These are phyloP conservation scores for Lasiodiplodia theobromae DNA, from an alignment of 2,329 filamentous ascomycete genomes.

Conservation along the genomic window DNA sequence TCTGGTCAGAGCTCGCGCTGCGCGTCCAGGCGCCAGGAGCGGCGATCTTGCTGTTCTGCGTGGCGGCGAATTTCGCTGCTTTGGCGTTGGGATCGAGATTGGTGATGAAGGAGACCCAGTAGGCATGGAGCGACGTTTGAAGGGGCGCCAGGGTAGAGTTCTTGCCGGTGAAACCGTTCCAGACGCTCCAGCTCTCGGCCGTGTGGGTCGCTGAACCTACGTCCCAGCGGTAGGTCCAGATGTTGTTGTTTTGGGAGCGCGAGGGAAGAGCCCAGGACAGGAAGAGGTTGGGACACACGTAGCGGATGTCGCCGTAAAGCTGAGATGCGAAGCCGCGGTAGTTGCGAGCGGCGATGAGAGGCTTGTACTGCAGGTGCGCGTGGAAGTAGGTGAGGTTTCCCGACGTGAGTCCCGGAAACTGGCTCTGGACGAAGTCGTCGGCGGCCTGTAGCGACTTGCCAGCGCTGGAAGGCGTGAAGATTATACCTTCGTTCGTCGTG, in stretches of 20 bases:
- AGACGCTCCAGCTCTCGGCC: slow-evolving; percentile 48
- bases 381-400: slow-evolving; percentile 40
- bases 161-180: slow-evolving; percentile 43
- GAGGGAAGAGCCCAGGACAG: slow-evolving; percentile 39
- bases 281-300: slow-evolving; percentile 55
- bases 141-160: slow-evolving; percentile 29
- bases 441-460: slow-evolving; percentile 38
- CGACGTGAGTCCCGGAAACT: slow-evolving; percentile 45
- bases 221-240: slow-evolving; percentile 60
- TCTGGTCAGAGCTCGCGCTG: not conserved
- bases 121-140: slow-evolving; percentile 43
- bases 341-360: slow-evolving; percentile 33
- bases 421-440: slow-evolving; percentile 48
- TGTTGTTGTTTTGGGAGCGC: slow-evolving; percentile 38
- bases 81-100: slow-evolving; percentile 12
- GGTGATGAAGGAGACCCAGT: slow-evolving; percentile 53
- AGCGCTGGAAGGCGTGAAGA: slow-evolving; percentile 47
- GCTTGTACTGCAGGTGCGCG: slow-evolving; percentile 39
- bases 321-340: slow-evolving; percentile 47
- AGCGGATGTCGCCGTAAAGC: slow-evolving; percentile 58
- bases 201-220: slow-evolving; percentile 50
- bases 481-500: slow-evolving; percentile 53
- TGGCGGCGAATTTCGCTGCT: not conserved
- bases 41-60: not conserved
- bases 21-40: not conserved